Evolutionary conservation across 2,329 filamentous ascomycete species (phyloP), one percentile per base, ranked within the genome.

Genomic region (Colletotrichum sojae): DNA sequence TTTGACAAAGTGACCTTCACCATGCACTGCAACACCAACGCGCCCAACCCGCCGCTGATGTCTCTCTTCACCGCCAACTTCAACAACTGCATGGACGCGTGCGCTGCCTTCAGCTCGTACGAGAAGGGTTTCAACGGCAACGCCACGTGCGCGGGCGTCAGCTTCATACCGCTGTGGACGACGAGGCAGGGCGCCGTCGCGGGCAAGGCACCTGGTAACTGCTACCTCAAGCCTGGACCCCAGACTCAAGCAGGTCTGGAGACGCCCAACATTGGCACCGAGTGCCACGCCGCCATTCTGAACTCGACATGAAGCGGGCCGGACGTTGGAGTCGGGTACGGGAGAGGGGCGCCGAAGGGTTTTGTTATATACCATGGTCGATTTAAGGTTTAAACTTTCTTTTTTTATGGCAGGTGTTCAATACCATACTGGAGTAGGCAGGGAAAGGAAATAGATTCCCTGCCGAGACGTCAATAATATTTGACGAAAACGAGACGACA

Each of bases 11-110:
- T 75, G 12, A 79, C 73, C 4, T 85, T 80, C 73, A 81, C 76
- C 31, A 80, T 84, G 61, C 81, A 80, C 73, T 85, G 83, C 78
- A 83, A 84, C 69, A 76, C 73, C 31, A 81, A 86, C 69, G 76
- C 83, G 4, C 75, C 78, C 3, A 78, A 79, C 53, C 18, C 67
- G 0, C 79, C 81, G 1, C 65, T 85, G 3, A 74, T 79, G 63
- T 80, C 80, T 0, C 74, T 86, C 8, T 85, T 85, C 72, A 78
- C 81, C 6, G 76, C 78, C 57, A 78, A 80, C 71, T 83, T 85
- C 54, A 74, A 79, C 73, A 78, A 79, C 31, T 86, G 84, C 75
- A 84, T 86, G 73, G 83, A 85, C 70, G 82, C 83, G 10, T 86
- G 84, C 74, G 81, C 82, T 9, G 77, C 78, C 4, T 86, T 65